These are phyloP conservation scores for Phylloporus sp. DNA, from an alignment of 768 basidiomycete genomes.

Conservation along the genomic window DNA sequence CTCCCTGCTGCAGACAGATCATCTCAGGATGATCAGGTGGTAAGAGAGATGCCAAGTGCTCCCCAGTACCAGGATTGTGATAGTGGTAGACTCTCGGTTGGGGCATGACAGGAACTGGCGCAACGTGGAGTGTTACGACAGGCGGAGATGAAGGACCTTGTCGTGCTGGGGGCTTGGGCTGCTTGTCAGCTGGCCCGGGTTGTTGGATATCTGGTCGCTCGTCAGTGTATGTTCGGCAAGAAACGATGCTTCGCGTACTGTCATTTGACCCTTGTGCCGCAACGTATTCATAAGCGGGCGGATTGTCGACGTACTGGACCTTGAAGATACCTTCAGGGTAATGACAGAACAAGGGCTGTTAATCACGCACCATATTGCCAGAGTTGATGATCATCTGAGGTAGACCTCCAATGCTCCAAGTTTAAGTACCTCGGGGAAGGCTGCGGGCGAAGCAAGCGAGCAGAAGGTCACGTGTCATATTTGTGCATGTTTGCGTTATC, in stretches of 20 bases:
- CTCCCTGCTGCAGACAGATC: slow-evolving; percentile 76
- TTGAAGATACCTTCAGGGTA: slow-evolving; percentile 1
- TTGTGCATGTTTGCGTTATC: slow-evolving; percentile 14
- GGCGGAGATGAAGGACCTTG: slow-evolving; percentile 7
- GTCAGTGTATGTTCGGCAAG: not conserved
- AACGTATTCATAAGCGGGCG: slow-evolving; percentile 48
- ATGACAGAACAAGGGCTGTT: not conserved
- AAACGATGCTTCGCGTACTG: slow-evolving; percentile 21
- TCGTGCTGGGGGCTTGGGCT: slow-evolving; percentile 8
- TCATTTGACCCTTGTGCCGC: slow-evolving; percentile 24
- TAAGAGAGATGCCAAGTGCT: slow-evolving; percentile 56
- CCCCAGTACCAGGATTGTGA: slow-evolving; percentile 55
- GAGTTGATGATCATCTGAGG: slow-evolving; percentile 26
- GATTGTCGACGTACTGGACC: slow-evolving; percentile 33
- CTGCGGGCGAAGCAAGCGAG: not conserved
- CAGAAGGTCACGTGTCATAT: slow-evolving; percentile 20
- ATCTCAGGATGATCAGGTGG: slow-evolving; percentile 82
- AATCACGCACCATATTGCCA: slow-evolving; percentile 23
- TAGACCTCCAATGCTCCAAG: not conserved
- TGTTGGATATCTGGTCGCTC: slow-evolving; percentile 7
- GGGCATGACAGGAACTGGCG: slow-evolving; percentile 32
- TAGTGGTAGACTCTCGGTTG: slow-evolving; percentile 65
- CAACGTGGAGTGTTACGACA: slow-evolving; percentile 20
- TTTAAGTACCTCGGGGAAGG: not conserved
- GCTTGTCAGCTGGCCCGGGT: slow-evolving; percentile 9